phyloP scores from a whole-genome alignment of 2,329 filamentous ascomycete species.

The Graphilbum fragrans region DNA sequence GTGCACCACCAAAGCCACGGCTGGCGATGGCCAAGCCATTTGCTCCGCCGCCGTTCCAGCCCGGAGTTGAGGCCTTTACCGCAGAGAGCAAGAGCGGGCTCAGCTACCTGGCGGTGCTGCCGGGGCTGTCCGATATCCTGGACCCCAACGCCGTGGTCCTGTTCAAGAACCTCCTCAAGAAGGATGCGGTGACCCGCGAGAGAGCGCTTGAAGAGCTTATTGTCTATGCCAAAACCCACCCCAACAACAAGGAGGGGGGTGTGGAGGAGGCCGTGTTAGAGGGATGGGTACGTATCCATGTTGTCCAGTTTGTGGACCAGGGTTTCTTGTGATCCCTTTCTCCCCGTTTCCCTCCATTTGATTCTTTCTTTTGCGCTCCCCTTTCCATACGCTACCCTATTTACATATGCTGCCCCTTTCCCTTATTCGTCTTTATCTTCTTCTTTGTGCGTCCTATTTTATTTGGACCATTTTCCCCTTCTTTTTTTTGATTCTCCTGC shows the following conservation, averaged over 20 bases:
- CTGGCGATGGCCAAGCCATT: slow-evolving; percentile 4
- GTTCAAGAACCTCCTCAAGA: slow-evolving; percentile 90
- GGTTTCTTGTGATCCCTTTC: no score
- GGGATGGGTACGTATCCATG: slow-evolving; percentile 50
- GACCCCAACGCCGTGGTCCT: slow-evolving; percentile 74
- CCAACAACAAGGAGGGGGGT: slow-evolving; percentile 41
- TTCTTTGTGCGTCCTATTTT: no score
- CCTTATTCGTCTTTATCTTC: no score
- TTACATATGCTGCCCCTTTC: no score
- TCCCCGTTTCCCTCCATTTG: no score
- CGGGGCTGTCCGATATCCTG: slow-evolving; percentile 64
- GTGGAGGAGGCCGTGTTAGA: slow-evolving; percentile 75
- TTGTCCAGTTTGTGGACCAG: background rate
- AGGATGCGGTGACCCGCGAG: slow-evolving; percentile 81
- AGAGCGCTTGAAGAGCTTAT: slow-evolving; percentile 84
- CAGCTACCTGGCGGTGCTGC: slow-evolving; percentile 79
- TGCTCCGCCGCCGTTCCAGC: slow-evolving; percentile 2
- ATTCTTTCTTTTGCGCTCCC: no score
- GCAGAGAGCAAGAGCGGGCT: slow-evolving; percentile 35
- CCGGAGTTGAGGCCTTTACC: slow-evolving; percentile 27
- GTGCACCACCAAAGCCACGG: background rate
- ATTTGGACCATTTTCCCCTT: no score
- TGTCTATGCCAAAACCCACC: slow-evolving; percentile 43
- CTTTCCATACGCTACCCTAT: no score
- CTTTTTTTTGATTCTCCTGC: no score